These are phyloP conservation scores for Chrysanthemum seticuspe DNA, from an alignment of 129 eudicot genomes.

Conservation along the genomic window DNA sequence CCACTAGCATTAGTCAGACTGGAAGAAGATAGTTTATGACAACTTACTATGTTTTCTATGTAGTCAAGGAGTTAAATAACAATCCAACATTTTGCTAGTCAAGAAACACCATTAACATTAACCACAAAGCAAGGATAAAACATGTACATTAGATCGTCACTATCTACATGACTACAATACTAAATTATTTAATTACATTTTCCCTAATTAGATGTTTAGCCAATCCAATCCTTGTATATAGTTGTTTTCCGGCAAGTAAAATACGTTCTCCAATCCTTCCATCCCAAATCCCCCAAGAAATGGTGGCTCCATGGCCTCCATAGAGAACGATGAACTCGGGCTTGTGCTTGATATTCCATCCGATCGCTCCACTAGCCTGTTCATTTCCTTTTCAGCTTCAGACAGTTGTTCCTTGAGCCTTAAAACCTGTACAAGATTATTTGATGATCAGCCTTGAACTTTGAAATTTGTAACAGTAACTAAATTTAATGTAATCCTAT, in stretches of 20 bases:
- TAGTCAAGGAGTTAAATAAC: constrained; percentile 18
- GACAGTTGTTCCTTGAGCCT: constrained; percentile 63
- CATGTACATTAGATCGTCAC: constrained; percentile 39
- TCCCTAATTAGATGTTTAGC: constrained; percentile 43
- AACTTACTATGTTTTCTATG: not conserved
- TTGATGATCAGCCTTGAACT: not conserved
- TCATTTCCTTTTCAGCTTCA: constrained; percentile 67
- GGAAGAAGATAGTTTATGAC: no score
- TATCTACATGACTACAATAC: constrained; percentile 42
- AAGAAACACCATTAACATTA: constrained; percentile 30
- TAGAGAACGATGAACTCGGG: constrained; percentile 76
- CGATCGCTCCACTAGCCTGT: constrained; percentile 45
- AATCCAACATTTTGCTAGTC: constrained; percentile 14
- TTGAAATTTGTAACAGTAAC: not conserved
- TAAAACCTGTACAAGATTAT: constrained; percentile 40
- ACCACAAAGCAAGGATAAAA: constrained; percentile 34
- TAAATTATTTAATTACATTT: constrained; percentile 35
- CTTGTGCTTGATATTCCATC: constrained; percentile 74
- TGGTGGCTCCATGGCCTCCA: constrained; percentile 64
- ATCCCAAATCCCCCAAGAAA: constrained; percentile 82
- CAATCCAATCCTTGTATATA: constrained; percentile 63
- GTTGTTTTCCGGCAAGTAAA: constrained; percentile 42
- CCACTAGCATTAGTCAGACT: not conserved
- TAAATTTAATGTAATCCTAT: constrained; percentile 2
- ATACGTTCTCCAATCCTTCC: constrained; percentile 64